Evolutionary conservation across 2,329 filamentous ascomycete genomes (phyloP).

Genomic region (Endocalyx cinctus): DNA sequence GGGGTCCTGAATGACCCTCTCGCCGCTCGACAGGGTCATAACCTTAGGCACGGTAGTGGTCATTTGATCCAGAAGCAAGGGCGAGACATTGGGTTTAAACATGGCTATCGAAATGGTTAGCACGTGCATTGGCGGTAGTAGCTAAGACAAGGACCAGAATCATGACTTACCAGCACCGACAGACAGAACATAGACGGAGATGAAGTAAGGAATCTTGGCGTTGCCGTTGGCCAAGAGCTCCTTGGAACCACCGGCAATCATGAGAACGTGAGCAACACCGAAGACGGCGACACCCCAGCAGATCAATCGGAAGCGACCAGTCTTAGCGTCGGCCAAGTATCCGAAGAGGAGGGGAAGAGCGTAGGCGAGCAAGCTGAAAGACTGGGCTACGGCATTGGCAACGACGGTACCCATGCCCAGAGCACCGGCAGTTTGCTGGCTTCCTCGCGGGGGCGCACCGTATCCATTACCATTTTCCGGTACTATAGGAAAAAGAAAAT

Average conservation of each 20-base stretch:
- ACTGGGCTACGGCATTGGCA: conserved; percentile 47
- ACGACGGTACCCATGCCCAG: conserved; percentile 52
- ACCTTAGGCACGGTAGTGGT: conserved; percentile 50
- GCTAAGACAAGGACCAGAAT: too few species aligned
- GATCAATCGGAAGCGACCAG: conserved; percentile 69
- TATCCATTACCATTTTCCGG: conserved; percentile 45
- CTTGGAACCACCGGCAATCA: conserved; percentile 55
- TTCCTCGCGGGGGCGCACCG: conserved; percentile 35
- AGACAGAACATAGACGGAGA: conserved; percentile 46
- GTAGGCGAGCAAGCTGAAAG: conserved; percentile 55
- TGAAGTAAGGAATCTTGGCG: conserved; percentile 47
- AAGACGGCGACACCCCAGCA: conserved; percentile 64
- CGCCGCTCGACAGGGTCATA: conserved; percentile 47
- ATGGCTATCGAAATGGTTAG: conserved; percentile 22
- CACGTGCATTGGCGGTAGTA: neutral
- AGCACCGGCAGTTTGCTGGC: conserved; percentile 51
- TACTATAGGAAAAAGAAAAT: conserved; percentile 29
- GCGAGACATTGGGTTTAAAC: conserved; percentile 72
- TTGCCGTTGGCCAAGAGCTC: conserved; percentile 38
- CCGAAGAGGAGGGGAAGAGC: conserved; percentile 50
- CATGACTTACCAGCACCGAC: conserved; percentile 63
- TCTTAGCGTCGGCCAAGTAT: conserved; percentile 62
- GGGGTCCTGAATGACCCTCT: conserved; percentile 65
- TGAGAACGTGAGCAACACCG: conserved; percentile 63
- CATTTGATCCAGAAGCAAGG: conserved; percentile 63